Base-by-base conservation (phyloP, 2,329 filamentous ascomycete species). In the Fusarium tricinctum region DNA sequence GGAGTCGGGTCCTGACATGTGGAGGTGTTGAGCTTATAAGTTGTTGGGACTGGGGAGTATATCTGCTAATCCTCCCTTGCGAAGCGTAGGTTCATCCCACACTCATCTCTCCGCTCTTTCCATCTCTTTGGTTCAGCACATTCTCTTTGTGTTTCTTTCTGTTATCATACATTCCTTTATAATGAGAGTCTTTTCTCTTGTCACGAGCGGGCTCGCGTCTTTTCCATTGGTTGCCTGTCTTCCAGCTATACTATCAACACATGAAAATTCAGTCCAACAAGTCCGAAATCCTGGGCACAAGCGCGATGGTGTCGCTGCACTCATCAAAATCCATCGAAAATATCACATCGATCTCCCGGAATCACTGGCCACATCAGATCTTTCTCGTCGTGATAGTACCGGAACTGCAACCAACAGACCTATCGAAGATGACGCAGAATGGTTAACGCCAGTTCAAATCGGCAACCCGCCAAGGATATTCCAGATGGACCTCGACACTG, bases 401-500 rank as follows among this genome's bases (percentile, higher is more conserved):
- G 79, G 78, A 47, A 77, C 72, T 22, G 77, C 62, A 6, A 48
- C 57, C 3, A 74, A 75, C 26, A 73, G 52, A 0, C 79, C 80
- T 1, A 63, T 75, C 51, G 49, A 73, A 4, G 62, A 73, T 46
- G 79, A 81, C 43, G 58, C 69, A 30, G 80, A 81, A 67, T 83
- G 80, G 67, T 65, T 82, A 32, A 76, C 77, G 2, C 78, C 80
- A 5, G 79, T 83, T 8, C 73, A 78, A 35, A 80, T 83, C 22
- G 81, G 81, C 12, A 80, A 79, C 7, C 81, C 81, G 5, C 73
- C 80, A 12, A 79, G 81, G 66, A 81, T 78, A 1, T 74, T 84
- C 32, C 77, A 79, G 30, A 73, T 84, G 47, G 79, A 83, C 63
- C 79, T 84, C 42, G 82, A 84, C 48, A 84, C 82, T 0, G 82